A percentile compares a stretch with the other conserved stretches of the same genome.
These are phyloP conservation scores for Trifolium subterraneum DNA, from an alignment of 306 rosid genomes.

Conservation along the genomic window DNA sequence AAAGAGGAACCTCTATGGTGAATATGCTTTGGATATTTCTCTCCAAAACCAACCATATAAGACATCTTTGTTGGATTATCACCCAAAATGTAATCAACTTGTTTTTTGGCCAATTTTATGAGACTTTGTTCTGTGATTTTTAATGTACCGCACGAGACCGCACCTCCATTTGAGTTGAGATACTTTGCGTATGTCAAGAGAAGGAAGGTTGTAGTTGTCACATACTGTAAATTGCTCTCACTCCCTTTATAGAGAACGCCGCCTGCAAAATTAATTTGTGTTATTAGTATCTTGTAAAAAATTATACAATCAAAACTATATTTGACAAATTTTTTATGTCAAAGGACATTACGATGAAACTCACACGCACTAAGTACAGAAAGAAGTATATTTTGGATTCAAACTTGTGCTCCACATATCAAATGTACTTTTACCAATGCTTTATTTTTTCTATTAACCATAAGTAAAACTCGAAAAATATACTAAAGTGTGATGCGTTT, in stretches of 20 bases:
- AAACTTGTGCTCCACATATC: no score
- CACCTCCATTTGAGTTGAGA: constrained; percentile 50
- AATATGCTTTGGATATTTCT: constrained; percentile 61
- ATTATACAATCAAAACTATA: no score
- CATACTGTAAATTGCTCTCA: constrained; percentile 84
- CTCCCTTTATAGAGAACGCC: constrained; percentile 78
- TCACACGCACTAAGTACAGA: no score
- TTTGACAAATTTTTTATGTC: no score
- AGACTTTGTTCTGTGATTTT: constrained; percentile 52
- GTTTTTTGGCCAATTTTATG: constrained; percentile 62
- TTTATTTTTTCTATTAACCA: no score
- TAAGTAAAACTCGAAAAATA: no score
- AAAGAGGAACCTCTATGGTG: constrained; percentile 89
- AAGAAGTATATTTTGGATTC: no score
- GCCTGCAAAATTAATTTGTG: constrained; percentile 46
- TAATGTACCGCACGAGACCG: constrained; percentile 56
- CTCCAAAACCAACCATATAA: constrained; percentile 89
- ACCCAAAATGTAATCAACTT: constrained; percentile 85
- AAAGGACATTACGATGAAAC: no score
- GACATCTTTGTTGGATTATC: constrained; percentile 72
- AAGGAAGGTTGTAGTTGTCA: constrained; percentile 67
- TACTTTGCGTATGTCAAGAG: constrained; percentile 69
- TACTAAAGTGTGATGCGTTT: no score
- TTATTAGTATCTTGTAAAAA: neutral
- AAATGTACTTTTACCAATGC: no score